Evolutionary conservation across 2,329 filamentous ascomycete species (phyloP), one percentile per base, ranked within the genome.

Genomic region (Helicocarpus griseus): DNA sequence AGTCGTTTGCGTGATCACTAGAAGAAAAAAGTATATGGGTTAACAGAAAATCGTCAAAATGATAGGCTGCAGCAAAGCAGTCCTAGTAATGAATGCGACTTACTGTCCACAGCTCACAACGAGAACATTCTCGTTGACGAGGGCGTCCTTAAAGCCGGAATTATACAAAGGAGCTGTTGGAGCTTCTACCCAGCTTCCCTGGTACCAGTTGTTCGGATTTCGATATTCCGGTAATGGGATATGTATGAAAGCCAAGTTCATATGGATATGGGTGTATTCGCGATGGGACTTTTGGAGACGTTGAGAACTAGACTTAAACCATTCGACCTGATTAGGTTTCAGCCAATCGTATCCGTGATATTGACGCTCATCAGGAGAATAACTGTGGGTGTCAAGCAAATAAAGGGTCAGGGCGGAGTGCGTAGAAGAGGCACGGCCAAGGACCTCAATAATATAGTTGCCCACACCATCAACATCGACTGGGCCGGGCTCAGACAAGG

Each of bases 301-400:
- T 52, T 84, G 75, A 0, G 87, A 83, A 1, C 87, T 95, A 56
- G 81, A 78, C 58, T 82, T 84, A 74, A 98, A 98, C 93, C 93
- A 98, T 51, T 87, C 82, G 53, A 96, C 95, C 69, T 98, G 93
- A 60, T 81, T 89, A 41, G 84, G 84, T 72, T 97, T 97, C 64
- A 98, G 74, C 93, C 93, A 98, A 70, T 97, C 91, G 65, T 98
- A 98, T 45, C 93, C 93, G n/a, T 82, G 81, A 66, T 83, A 96
- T 54, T 87, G 82, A 51, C 83, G 81, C 69, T 96, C 89, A 63
- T 98, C 87, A 0, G 90, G 90, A 4, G 88, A 89, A 68, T 96
- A 95, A 3, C 87, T 79, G 66, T 98, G 93, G 0, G 90, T 90
- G 69, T 98, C 93, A 41, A 98, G 80, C 58, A 98, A 77, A 70